Conservation (phyloP, 1,139 yeast species). For the Sugiyamaella sp. region DNA sequence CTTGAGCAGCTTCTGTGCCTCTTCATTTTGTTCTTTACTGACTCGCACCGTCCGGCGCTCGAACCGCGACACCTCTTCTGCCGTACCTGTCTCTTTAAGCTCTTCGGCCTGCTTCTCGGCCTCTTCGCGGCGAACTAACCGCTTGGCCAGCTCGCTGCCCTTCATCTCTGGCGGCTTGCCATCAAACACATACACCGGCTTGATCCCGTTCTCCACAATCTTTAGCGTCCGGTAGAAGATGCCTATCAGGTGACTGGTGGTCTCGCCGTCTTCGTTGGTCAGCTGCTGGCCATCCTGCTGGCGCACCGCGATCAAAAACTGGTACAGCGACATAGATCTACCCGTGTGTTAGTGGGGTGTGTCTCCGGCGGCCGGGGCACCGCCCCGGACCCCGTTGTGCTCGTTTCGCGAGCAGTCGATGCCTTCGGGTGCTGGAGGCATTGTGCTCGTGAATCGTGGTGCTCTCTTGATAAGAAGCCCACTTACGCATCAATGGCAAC, state of each 20-base stretch:
- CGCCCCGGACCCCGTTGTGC: background rate
- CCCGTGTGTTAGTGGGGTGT: background rate
- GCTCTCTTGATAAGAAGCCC: too few species aligned
- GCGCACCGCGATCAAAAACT: slow-evolving; percentile 91
- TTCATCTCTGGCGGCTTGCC: slow-evolving; percentile 94
- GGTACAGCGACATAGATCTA: slow-evolving; percentile 89
- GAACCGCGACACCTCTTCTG: slow-evolving; percentile 71
- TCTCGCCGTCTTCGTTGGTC: slow-evolving; percentile 85
- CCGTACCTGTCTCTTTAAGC: slow-evolving; percentile 76
- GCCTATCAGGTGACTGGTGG: slow-evolving; percentile 93
- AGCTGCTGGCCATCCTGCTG: slow-evolving; percentile 96
- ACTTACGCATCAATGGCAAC: slow-evolving; percentile 69
- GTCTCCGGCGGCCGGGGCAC: background rate
- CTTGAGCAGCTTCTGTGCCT: slow-evolving; percentile 75
- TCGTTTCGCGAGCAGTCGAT: too few species aligned
- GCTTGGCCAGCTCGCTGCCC: slow-evolving; percentile 89
- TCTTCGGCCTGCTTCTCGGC: slow-evolving; percentile 76
- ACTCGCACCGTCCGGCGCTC: slow-evolving; percentile 91
- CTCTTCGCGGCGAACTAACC: slow-evolving; percentile 78
- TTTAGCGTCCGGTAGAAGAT: slow-evolving; percentile 90
- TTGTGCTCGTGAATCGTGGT: too few species aligned
- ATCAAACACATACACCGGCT: slow-evolving; percentile 95
- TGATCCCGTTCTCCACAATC: slow-evolving; percentile 86
- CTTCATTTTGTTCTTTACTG: slow-evolving; percentile 87
- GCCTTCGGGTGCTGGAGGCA: too few species aligned